Base-by-base conservation (phyloP, 2,329 filamentous ascomycete species). In the Didymella exigua region DNA sequence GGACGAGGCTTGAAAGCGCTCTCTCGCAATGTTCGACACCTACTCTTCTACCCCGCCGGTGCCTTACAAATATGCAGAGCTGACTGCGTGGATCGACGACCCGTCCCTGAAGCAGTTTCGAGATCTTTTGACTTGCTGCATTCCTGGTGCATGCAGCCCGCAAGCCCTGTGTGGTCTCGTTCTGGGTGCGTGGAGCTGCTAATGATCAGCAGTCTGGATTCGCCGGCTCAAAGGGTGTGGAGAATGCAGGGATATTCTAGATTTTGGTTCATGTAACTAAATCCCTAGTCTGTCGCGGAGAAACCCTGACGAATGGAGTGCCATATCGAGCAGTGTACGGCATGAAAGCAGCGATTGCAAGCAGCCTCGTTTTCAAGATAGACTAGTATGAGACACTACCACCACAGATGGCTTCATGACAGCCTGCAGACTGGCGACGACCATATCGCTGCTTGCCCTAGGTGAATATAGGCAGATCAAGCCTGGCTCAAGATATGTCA, bases 141-240 rank as follows among this genome's bases (percentile, higher is more conserved):
- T 23, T 33, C 21, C 24, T 30, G 14, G 37, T 38, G 38, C 44
- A 54, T 41, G 40, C 40, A 45, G 41, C 34, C 14, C 45, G 16
- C 45, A 16, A 41, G 40, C 33, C 24, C 42, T 24, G 7, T 27
- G 21, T 29, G 33, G 41, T 40, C 24, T 55, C 46, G 29, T 29
- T 27, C 27, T 55, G 52, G 46, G 46, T 41, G 40, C 29, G 34
- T 55, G 41, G 34, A 27, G 43, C 21, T 27, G 27, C 34, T 24
- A 41, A 42, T 30, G 52, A 55, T 55, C 52, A 55, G 52, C 52
- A 56, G 48, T 51, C 53, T 56, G 36, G 43, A 43, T 26, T 41
- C 23, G 21, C 40, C 45, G 51, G 51, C 40, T 54, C 51, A 45
- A 41, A 34, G 51, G 45, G 51, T 54, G 51, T 49, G 45, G 51